Base-by-base conservation (phyloP, 2,329 filamentous ascomycete genomes). In the Rhynchosporium graminicola region DNA sequence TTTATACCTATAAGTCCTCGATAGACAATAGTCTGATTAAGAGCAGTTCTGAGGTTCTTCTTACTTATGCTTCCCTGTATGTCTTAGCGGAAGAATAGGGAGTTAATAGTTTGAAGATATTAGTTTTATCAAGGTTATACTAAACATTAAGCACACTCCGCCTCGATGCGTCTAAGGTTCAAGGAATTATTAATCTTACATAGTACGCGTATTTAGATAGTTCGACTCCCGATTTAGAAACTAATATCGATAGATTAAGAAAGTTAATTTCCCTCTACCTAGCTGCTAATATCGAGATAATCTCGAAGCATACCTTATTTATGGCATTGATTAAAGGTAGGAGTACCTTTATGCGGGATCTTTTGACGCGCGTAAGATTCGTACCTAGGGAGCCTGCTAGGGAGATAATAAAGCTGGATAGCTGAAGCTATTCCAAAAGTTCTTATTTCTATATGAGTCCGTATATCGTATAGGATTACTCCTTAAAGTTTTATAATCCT, bases 41-140 rank as follows among this genome's bases (percentile, higher is more conserved):
- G 61, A 65, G 43, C 40, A 65, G 55, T 63, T 38, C 59, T 61
- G 52, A 65, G 60, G 63, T 65, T 42, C 59, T 65, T 65, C 63
- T 64, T 64, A 33, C 50, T 64, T 52, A 67, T 63, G 59, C 63
- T 62, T 67, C 59, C 48, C 59, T 67, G 9, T 67, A 67, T 65
- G 45, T 64, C 51, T 60, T 67, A 65, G 63, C 57, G 26, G 59
- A 64, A 61, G 65, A 64, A 55, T 67, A 51, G 62, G 62, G 62
- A 62, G 61, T 65, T 28, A 63, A 64, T 28, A 65, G 43, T 64
- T 59, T 67, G 33, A 65, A 67, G 58, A 67, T 63, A 31, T 61
- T 67, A 40, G 57, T 58, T 64, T 55, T 67, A 62, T 64, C 40
- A n/a, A 67, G 65, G 56, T 54, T 66, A 31, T 28, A 62, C 40